Base-by-base conservation (phyloP, 768 basidiomycete genomes). In the Rhodocollybia butyracea region DNA sequence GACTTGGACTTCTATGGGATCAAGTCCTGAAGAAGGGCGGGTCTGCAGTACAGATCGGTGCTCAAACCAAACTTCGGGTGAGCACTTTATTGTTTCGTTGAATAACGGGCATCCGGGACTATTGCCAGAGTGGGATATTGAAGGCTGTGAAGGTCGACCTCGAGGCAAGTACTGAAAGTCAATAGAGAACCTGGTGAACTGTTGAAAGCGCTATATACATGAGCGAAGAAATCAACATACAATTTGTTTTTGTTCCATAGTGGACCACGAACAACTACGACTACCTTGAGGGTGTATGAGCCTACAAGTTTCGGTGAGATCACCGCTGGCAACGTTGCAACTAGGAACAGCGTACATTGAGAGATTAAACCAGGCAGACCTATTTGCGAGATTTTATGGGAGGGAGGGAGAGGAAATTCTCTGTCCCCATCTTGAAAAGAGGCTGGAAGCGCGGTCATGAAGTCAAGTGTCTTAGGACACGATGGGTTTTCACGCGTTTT, bases 241-340 rank as follows among this genome's bases (percentile, higher is more conserved):
- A 62, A 68, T 65, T 80, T 77, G 11, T 63, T 75, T 27, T 71
- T 75, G 15, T 71, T 78, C 68, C 79, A 75, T 38, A 83, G 68
- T 2, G 48, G 67, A 69, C 41, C 69, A 68, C 4, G 73, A 72
- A 4, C 63, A 64, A 43, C 73, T 70, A 79, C 58, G 38, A 65
- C 64, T 15, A 87, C 66, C 5, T 65, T 73, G 4, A 88, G 59
- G 1, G 68, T 66, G 61, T 86, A 88, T 22, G 47, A 21, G 32
- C 47, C 47, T 50, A 3, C n/a, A 8, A 38, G n/a, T 10, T 32
- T 11, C 39, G 5, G 39, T 17, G 39, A 40, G 5, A 5, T 5
- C 15, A 19, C 15, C 34, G 8, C 21, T 13, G 21, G 17, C 15
- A n/a, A 13, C 19, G 21, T 32, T 10, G 27, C 2, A 26, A 3